Evolutionary conservation across 352 stramenopile genomes (phyloP).

Genomic region (Phytophthora melonis): DNA sequence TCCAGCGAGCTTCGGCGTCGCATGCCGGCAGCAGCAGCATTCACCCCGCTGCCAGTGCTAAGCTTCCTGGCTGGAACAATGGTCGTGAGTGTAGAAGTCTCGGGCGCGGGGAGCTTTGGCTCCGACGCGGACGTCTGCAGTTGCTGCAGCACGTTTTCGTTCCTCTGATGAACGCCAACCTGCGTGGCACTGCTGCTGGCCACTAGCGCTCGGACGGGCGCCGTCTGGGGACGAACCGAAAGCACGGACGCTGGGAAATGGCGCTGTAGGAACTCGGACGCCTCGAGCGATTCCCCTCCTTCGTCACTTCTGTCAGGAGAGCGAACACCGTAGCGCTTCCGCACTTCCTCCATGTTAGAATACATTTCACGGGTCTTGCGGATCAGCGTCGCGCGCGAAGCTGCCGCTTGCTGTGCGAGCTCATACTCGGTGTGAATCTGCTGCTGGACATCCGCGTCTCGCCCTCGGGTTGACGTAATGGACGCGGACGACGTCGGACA

Average conservation of each 20-base stretch:
- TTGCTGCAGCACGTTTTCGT: not conserved
- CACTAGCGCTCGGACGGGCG: constrained; percentile 28
- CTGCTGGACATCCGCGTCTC: constrained; percentile 43
- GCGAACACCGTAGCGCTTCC: constrained; percentile 17
- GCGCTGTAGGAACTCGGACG: constrained; percentile 64
- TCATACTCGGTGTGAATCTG: constrained; percentile 54
- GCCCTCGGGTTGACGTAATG: constrained; percentile 11
- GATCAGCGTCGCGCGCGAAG: constrained; percentile 52
- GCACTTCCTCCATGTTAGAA: constrained; percentile 46
- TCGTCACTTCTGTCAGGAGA: constrained; percentile 15
- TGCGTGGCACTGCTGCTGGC: constrained; percentile 13
- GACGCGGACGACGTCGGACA: constrained; percentile 33
- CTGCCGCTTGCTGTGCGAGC: constrained; percentile 48
- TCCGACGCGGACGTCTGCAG: constrained; percentile 29
- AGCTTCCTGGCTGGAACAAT: not conserved
- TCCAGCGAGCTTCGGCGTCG: constrained; percentile 57
- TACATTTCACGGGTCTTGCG: constrained; percentile 70
- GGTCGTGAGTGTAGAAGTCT: not conserved
- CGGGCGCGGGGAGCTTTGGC: constrained; percentile 8
- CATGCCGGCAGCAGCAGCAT: not conserved
- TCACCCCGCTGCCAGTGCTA: not conserved
- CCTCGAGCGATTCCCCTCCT: constrained; percentile 30
- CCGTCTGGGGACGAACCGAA: constrained; percentile 55
- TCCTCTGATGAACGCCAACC: constrained; percentile 12
- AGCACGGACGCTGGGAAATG: constrained; percentile 50